Conservation (phyloP, 192 early-diverging fungal genomes). For the Coemansia sp. region DNA sequence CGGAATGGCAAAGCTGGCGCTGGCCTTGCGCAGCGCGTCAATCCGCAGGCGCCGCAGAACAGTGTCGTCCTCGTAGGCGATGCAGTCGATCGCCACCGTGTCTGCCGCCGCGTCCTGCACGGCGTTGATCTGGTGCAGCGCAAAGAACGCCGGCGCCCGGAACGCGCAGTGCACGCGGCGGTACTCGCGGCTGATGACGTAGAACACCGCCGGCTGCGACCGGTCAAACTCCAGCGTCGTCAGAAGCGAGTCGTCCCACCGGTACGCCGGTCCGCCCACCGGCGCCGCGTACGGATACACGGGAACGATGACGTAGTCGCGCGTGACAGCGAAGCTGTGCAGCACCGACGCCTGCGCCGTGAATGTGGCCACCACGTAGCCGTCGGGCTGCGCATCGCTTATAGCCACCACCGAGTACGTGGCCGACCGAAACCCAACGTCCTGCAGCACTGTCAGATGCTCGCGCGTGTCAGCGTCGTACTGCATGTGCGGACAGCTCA, state of each 20-base stretch:
- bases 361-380: conserved; percentile 63
- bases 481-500: conserved; percentile 68
- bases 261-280: conserved; percentile 63
- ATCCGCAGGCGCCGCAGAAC: conserved; percentile 62
- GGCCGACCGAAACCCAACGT: conserved; percentile 67
- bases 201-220: conserved; percentile 61
- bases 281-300: conserved; percentile 64
- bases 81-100: conserved; percentile 64
- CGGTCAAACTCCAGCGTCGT: conserved; percentile 69
- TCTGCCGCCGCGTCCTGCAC: conserved; percentile 62
- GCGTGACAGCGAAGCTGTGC: conserved; percentile 76
- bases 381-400: conserved; percentile 62
- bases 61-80: conserved; percentile 61
- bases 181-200: conserved; percentile 72
- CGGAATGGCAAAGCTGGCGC: conserved; percentile 41
- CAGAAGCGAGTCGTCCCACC: conserved; percentile 71
- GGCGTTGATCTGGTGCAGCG: conserved; percentile 75
- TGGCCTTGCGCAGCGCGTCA: conserved; percentile 56
- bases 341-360: conserved; percentile 66
- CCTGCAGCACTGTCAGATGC: conserved; percentile 73
- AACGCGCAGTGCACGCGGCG: conserved; percentile 69
- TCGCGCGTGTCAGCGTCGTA: conserved; percentile 70
- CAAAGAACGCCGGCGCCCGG: conserved; percentile 60
- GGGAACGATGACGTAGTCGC: conserved; percentile 70
- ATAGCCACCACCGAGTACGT: conserved; percentile 68